Base-by-base conservation (phyloP, 2,329 filamentous ascomycete genomes). In the Trichoderma breve region DNA sequence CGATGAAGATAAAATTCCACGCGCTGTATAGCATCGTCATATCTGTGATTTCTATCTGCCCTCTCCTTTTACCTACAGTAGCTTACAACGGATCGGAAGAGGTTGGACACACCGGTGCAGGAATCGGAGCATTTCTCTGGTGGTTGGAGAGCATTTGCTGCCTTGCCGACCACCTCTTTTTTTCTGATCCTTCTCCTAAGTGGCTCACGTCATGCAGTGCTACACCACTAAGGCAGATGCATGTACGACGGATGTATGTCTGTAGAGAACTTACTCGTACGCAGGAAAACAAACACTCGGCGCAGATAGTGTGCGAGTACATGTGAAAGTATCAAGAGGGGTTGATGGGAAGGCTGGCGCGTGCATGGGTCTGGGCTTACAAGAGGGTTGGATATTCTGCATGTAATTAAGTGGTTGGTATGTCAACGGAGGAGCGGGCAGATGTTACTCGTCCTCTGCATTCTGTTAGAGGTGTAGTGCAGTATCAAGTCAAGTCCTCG, bases 201-300 rank as follows among this genome's bases (percentile, higher is more conserved):
- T 32, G 53, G 36, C 63, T 69, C 47, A 64, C 58, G 32, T 47
- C 65, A 72, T 72, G 70, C 57, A 72, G 64, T 68, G 70, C 47
- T 63, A 63, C 69, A 63, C 6, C 18, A 32, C 57, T 14, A 34
- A 60, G 55, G 55, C 51, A 36, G 51, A 68, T 18, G 65, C 47
- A 71, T 65, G 61, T 24, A 47, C 24, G 24, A 15, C 51, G 70
- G 28, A 67, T 68, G 55, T 57, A 39, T 39, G 28, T 68, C 32
- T 58, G 61, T 65, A 71, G n/a, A 69, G 66, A 61, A 69, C 66
- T 69, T 69, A 69, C 55, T 62, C 66, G 57, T 51, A 51, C 57
- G 30, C 34, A 36, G 58, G 15, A 47, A 18, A 51, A 32, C n/a
- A 47, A 47, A 58, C 14, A 60, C 18, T 34, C 30, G 24, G 32